A percentile compares a stretch with the other conserved stretches of the same genome.
Evolutionary conservation across 2,329 filamentous ascomycete species (phyloP).

Genomic region (Leptographium wingfieldii): DNA sequence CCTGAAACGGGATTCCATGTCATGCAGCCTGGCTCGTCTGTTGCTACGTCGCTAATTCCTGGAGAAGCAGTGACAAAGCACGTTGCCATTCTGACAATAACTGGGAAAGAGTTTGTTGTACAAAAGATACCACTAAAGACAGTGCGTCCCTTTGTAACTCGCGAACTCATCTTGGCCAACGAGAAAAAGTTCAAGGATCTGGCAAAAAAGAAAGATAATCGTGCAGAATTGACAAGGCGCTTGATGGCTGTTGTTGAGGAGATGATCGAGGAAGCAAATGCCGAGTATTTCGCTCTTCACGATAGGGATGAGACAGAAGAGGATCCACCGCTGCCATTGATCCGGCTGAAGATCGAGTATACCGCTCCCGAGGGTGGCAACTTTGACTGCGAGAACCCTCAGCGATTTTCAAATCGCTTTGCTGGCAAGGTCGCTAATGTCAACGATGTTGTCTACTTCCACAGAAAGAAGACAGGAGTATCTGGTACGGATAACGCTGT

Average conservation of each 20-base stretch:
- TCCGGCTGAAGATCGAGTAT: constrained; percentile 84
- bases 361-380: constrained; percentile 71
- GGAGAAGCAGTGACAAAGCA: constrained; percentile 89
- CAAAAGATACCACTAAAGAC: constrained; percentile 76
- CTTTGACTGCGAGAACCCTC: constrained; percentile 89
- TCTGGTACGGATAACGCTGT: constrained; percentile 24
- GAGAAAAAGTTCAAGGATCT: constrained; percentile 67
- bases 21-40: constrained; percentile 93
- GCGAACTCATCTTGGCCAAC: constrained; percentile 64
- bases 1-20: constrained; percentile 85
- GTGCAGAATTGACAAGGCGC: constrained; percentile 63
- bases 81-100: constrained; percentile 73
- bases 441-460: constrained; percentile 87
- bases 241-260: constrained; percentile 70
- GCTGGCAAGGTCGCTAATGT: constrained; percentile 82
- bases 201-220: constrained; percentile 71
- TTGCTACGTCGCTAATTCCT: constrained; percentile 81
- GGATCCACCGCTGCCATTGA: constrained; percentile 61
- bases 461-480: constrained; percentile 65
- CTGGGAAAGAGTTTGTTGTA: constrained; percentile 65
- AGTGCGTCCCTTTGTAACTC: constrained; percentile 81
- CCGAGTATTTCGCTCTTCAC: constrained; percentile 71
- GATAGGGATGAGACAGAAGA: constrained; percentile 44
- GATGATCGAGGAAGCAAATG: constrained; percentile 74
- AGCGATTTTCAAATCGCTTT: constrained; percentile 90